Percentiles rank a stretch among this genome's conserved stretches.
These are phyloP conservation scores for Pseudotsuga menziesii DNA, from an alignment of 75 land plant genomes.

Conservation along the genomic window DNA sequence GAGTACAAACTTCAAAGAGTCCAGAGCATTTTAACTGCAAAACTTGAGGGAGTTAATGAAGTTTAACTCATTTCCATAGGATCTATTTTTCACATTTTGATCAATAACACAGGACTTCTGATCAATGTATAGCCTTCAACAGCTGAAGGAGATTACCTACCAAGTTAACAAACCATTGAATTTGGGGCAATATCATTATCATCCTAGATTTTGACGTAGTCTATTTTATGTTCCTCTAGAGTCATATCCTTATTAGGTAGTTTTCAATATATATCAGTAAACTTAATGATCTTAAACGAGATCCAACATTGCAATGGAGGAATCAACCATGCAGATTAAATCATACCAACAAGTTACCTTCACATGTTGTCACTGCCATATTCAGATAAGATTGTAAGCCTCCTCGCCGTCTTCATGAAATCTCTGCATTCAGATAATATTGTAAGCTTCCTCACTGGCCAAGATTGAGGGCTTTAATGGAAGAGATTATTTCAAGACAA, in stretches of 20 bases:
- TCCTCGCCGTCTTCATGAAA: slow-evolving; percentile 14
- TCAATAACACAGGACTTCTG: neutral
- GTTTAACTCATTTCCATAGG: too few species aligned
- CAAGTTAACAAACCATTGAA: neutral
- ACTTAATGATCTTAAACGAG: neutral
- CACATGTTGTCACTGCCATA: slow-evolving; percentile 13
- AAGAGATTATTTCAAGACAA: too few species aligned
- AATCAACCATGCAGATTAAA: neutral
- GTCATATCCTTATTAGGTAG: neutral
- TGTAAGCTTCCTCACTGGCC: too few species aligned
- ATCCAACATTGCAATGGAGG: neutral
- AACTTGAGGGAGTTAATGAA: too few species aligned
- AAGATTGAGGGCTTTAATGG: too few species aligned
- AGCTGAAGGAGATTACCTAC: neutral
- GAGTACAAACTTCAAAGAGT: too few species aligned
- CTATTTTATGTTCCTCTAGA: neutral
- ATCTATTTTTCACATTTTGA: neutral
- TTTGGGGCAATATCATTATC: neutral
- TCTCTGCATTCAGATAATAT: slow-evolving; percentile 11
- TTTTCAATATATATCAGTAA: neutral
- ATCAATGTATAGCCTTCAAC: neutral
- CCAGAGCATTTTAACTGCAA: too few species aligned
- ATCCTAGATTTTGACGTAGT: neutral
- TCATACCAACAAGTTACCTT: slow-evolving; percentile 4
- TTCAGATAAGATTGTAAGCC: slow-evolving; percentile 19